A percentile compares a stretch with the other conserved stretches of the same genome.
Conservation (phyloP, 805 yeast genomes). For the Candida loeiensis region DNA sequence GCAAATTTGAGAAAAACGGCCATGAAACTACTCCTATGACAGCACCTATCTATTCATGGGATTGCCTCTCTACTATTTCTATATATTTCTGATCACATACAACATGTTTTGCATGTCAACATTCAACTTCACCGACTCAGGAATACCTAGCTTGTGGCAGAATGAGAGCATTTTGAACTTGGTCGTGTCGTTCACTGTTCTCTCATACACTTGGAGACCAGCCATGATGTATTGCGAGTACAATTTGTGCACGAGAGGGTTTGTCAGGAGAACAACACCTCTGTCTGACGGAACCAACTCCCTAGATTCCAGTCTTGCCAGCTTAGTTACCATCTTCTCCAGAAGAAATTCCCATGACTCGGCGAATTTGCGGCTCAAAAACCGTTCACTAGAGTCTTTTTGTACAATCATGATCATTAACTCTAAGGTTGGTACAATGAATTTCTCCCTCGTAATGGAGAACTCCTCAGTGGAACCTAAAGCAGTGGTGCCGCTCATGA, state of each 20-base stretch:
- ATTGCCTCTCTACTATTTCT: slow-evolving; percentile 1
- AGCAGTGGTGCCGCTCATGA: slow-evolving; percentile 17
- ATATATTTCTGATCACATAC: slow-evolving; percentile 24
- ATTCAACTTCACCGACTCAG: slow-evolving; percentile 16
- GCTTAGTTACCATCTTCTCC: slow-evolving; percentile 1
- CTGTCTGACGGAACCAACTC: neutral
- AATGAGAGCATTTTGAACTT: slow-evolving; percentile 35
- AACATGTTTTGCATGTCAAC: slow-evolving; percentile 26
- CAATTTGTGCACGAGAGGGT: slow-evolving; percentile 10
- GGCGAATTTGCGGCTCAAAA: slow-evolving; percentile 44
- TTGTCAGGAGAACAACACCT: neutral
- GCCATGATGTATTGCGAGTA: slow-evolving; percentile 29
- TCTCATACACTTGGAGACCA: slow-evolving; percentile 39
- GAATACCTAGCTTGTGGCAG: slow-evolving; percentile 25
- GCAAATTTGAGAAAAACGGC: too few species aligned
- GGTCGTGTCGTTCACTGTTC: slow-evolving; percentile 36
- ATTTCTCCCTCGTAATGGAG: slow-evolving; percentile 9
- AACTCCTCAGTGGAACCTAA: slow-evolving; percentile 9
- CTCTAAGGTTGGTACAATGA: slow-evolving; percentile 27
- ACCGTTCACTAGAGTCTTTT: slow-evolving; percentile 40
- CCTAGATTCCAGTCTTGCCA: neutral
- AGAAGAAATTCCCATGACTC: slow-evolving; percentile 40
- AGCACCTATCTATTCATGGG: too few species aligned
- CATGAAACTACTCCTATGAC: too few species aligned
- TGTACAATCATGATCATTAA: slow-evolving; percentile 25